Conservation (phyloP, 2,329 filamentous ascomycete species). For the Diaporthe sp. region DNA sequence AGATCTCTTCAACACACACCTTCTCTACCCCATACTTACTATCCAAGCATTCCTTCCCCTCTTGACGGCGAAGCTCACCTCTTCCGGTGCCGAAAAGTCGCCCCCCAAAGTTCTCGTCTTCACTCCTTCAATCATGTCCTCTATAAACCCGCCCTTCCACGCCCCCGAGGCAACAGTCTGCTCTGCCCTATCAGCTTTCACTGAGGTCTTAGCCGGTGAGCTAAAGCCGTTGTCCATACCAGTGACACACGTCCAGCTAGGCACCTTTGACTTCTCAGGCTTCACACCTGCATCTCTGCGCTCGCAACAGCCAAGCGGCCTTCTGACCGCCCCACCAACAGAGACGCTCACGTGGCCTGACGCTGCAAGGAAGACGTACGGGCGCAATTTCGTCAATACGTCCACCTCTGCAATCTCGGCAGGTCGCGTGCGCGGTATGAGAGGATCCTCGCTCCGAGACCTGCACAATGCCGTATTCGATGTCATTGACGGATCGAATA, state of each 20-base stretch:
- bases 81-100: slow-evolving; percentile 61
- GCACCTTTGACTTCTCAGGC: slow-evolving; percentile 87
- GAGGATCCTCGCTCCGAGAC: slow-evolving; percentile 80
- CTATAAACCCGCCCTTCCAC: slow-evolving; percentile 84
- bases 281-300: slow-evolving; percentile 64
- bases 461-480: slow-evolving; percentile 93
- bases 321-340: slow-evolving; percentile 60
- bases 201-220: slow-evolving; percentile 84
- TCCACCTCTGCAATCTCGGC: slow-evolving; percentile 69
- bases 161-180: slow-evolving; percentile 89
- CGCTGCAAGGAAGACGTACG: slow-evolving; percentile 72
- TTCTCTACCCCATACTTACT: slow-evolving; percentile 89
- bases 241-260: slow-evolving; percentile 90
- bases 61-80: slow-evolving; percentile 73
- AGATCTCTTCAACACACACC: slow-evolving; percentile 91
- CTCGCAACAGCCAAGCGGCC: slow-evolving; percentile 48
- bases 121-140: slow-evolving; percentile 85
- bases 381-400: slow-evolving; percentile 71
- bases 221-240: slow-evolving; percentile 81
- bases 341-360: slow-evolving; percentile 77
- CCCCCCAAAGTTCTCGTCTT: slow-evolving; percentile 81
- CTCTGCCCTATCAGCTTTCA: slow-evolving; percentile 88
- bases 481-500: slow-evolving; percentile 78
- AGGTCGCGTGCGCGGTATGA: slow-evolving; percentile 70
- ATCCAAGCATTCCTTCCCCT: slow-evolving; percentile 91